Conservation (phyloP, 2,329 filamentous ascomycete species). For the Ophiostoma perfectum region DNA sequence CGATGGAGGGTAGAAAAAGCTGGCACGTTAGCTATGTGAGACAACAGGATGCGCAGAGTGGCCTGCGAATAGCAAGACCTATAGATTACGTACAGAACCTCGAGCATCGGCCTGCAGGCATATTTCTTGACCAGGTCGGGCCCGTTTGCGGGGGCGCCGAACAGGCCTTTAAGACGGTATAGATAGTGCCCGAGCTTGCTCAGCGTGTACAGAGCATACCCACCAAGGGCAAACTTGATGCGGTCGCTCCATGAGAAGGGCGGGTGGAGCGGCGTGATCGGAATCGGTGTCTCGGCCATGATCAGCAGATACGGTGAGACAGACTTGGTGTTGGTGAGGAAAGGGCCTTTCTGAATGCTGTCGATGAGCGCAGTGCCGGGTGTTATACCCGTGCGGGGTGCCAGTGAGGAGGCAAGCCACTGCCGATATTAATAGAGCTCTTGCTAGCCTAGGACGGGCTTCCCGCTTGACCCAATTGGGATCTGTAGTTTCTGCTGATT, state of each 20-base stretch:
- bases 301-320: neutral
- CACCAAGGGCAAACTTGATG: conserved; percentile 8
- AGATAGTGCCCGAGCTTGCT: conserved; percentile 16
- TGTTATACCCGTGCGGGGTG: too few species aligned
- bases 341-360: neutral
- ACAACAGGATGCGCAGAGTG: too few species aligned
- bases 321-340: conserved; percentile 4
- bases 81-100: conserved; percentile 19
- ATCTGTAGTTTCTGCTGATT: too few species aligned
- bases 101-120: conserved; percentile 22
- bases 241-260: conserved; percentile 16
- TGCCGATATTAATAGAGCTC: too few species aligned
- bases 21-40: neutral
- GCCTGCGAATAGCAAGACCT: too few species aligned
- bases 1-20: conserved; percentile 38
- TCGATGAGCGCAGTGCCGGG: too few species aligned
- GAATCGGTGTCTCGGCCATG: neutral
- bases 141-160: neutral
- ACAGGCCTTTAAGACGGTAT: neutral
- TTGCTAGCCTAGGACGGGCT: too few species aligned
- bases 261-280: conserved; percentile 10
- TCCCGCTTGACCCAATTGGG: too few species aligned
- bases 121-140: conserved; percentile 27
- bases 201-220: conserved; percentile 19
- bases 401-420: too few species aligned